Conservation (phyloP, 495 filamentous ascomycete species). For the Neurospora intermedia region DNA sequence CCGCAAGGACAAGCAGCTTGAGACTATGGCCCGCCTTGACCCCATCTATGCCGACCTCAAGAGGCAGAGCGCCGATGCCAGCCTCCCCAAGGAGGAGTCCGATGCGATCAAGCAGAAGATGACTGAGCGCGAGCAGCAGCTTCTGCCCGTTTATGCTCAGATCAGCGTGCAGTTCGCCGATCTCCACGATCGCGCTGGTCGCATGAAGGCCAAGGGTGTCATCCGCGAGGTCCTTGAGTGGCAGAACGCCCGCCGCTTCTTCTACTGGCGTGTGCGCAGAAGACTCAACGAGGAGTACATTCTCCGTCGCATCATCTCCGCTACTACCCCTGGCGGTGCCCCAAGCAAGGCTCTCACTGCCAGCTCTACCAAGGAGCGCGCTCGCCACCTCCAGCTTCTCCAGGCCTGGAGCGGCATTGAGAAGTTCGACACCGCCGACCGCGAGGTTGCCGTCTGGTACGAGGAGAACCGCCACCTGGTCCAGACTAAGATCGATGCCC, state of each 20-base stretch:
- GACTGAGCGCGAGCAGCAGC: conserved; percentile 74
- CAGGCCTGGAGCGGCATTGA: conserved; percentile 66
- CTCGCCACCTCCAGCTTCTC: conserved; percentile 55
- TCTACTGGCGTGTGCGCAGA: conserved; percentile 98
- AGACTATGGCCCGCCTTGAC: conserved; percentile 95
- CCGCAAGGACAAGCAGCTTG: conserved; percentile 91
- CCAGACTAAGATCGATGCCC: conserved; percentile 61
- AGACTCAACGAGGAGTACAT: conserved; percentile 94
- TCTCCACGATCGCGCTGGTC: conserved; percentile 90
- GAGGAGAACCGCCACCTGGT: conserved; percentile 86
- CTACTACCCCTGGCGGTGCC: conserved; percentile 25
- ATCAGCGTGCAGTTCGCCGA: conserved; percentile 93
- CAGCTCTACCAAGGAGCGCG: conserved; percentile 39
- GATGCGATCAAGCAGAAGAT: conserved; percentile 75
- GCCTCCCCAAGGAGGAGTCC: conserved; percentile 60
- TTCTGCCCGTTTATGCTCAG: conserved; percentile 87
- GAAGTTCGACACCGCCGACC: conserved; percentile 65
- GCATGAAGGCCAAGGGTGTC: conserved; percentile 94
- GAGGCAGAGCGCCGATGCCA: conserved; percentile 57
- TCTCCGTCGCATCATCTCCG: conserved; percentile 69
- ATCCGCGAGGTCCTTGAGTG: conserved; percentile 78
- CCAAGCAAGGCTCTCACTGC: conserved; percentile 27
- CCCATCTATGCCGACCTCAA: conserved; percentile 71
- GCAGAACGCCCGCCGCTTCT: conserved; percentile 90
- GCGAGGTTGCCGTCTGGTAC: conserved; percentile 86